phyloP scores from a whole-genome alignment of 768 basidiomycete species.

The Pleurotus tuoliensis region DNA sequence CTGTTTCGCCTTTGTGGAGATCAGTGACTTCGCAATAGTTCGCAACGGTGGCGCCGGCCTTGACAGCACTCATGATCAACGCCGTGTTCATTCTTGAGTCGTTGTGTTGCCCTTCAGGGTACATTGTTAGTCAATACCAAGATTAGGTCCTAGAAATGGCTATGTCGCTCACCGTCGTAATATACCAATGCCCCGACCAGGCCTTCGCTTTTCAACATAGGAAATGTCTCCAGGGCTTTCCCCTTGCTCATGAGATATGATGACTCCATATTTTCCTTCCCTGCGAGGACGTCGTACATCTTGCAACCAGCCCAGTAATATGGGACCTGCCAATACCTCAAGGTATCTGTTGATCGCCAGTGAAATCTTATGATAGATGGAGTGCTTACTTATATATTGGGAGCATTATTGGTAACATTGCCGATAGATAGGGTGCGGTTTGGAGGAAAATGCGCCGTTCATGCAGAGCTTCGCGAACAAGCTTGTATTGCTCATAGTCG shows the following conservation, averaged over 20 bases:
- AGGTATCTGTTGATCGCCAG: conserved; percentile 9
- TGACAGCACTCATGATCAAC: conserved; percentile 90
- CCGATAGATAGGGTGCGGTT: conserved; percentile 89
- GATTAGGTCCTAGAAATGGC: neutral
- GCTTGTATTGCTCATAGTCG: conserved; percentile 95
- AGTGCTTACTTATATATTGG: conserved; percentile 83
- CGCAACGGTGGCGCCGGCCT: conserved; percentile 80
- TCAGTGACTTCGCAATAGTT: conserved; percentile 88
- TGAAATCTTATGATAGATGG: neutral
- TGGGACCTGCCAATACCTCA: conserved; percentile 94
- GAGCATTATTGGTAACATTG: conserved; percentile 95
- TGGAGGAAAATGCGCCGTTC: conserved; percentile 93
- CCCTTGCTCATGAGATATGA: conserved; percentile 95
- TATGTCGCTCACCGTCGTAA: conserved; percentile 75
- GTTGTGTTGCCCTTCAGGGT: conserved; percentile 82
- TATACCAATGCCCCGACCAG: conserved; percentile 95
- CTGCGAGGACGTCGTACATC: conserved; percentile 92
- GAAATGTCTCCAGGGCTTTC: conserved; percentile 91
- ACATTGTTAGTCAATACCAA: neutral
- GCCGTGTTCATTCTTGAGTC: conserved; percentile 98
- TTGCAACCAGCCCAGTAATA: conserved; percentile 97
- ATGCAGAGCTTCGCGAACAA: conserved; percentile 91
- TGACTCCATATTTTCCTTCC: conserved; percentile 93
- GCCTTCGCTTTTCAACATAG: conserved; percentile 91
- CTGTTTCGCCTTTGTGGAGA: conserved; percentile 63